Evolutionary conservation across 176 grass and related monocot genomes (phyloP).

Genomic region (Typha latifolia): DNA sequence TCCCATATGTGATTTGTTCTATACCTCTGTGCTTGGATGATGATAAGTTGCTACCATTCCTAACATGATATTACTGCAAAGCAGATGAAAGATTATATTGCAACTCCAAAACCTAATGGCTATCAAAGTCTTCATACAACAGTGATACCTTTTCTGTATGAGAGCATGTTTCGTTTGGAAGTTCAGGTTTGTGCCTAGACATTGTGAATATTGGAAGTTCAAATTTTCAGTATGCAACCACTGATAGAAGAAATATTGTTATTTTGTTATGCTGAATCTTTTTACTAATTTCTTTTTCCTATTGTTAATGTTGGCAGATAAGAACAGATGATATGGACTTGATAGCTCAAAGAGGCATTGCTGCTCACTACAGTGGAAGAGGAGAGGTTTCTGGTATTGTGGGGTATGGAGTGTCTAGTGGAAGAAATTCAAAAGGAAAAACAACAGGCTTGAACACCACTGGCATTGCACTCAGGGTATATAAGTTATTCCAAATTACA

Average conservation of each 20-base stretch:
- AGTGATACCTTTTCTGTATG: slow-evolving; percentile 97
- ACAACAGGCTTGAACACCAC: slow-evolving; percentile 66
- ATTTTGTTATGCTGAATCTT: neutral
- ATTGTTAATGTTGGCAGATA: slow-evolving; percentile 42
- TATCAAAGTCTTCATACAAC: slow-evolving; percentile 94
- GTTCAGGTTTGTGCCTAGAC: slow-evolving; percentile 49
- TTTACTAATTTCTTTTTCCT: slow-evolving; percentile 4
- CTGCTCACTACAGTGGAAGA: slow-evolving; percentile 85
- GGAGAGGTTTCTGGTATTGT: slow-evolving; percentile 50
- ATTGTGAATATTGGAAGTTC: neutral
- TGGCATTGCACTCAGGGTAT: slow-evolving; percentile 87
- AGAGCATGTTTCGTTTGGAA: slow-evolving; percentile 97
- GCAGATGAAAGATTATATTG: slow-evolving; percentile 97
- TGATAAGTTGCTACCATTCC: slow-evolving; percentile 20
- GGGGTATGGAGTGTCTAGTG: slow-evolving; percentile 47
- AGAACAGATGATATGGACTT: slow-evolving; percentile 99
- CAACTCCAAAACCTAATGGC: slow-evolving; percentile 97
- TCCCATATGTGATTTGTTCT: too few species aligned
- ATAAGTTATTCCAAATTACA: slow-evolving; percentile 1
- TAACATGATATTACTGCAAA: slow-evolving; percentile 11
- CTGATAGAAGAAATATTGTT: neutral
- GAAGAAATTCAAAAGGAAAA: slow-evolving; percentile 70
- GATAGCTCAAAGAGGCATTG: slow-evolving; percentile 99
- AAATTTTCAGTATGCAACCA: neutral
- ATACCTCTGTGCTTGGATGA: slow-evolving; percentile 5